Evolutionary conservation across 83 land plant species (phyloP).

Genomic region (Thuja plicata): DNA sequence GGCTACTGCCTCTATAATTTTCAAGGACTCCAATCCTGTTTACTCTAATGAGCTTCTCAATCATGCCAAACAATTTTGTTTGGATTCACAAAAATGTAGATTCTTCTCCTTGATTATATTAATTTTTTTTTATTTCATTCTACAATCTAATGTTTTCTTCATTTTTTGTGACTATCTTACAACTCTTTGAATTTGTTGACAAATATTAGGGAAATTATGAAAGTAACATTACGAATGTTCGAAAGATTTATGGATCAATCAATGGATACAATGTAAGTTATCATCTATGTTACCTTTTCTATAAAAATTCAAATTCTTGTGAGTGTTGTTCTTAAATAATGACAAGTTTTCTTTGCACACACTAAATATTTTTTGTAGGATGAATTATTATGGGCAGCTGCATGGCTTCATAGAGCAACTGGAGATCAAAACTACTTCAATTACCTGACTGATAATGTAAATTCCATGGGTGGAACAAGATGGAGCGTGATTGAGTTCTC

Average conservation of each 20-base stretch:
- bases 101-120: not conserved
- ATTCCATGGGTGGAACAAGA: no score
- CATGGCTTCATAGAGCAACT: constrained; percentile 80
- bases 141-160: not conserved
- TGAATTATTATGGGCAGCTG: constrained; percentile 79
- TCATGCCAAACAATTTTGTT: constrained; percentile 33
- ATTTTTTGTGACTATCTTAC: not conserved
- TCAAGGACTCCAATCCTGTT: no score
- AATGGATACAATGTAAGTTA: constrained; percentile 30
- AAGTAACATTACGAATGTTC: constrained; percentile 20
- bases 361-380: constrained; percentile 32
- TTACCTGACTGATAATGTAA: constrained; percentile 34
- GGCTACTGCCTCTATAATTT: no score
- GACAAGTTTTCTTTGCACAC: not conserved
- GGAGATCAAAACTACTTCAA: constrained; percentile 43
- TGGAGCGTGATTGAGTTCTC: no score
- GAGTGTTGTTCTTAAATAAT: not conserved
- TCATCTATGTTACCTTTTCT: not conserved
- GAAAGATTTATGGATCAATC: constrained; percentile 19
- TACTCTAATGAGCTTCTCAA: constrained; percentile 29
- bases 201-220: constrained; percentile 32
- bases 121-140: not conserved
- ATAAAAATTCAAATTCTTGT: not conserved
- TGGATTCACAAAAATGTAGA: not conserved
- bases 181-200: not conserved